Percentiles rank a stretch among this genome's conserved stretches.
These are phyloP conservation scores for Euptelea pleiosperma DNA, from an alignment of 164 flowering plant genomes.

Conservation along the genomic window DNA sequence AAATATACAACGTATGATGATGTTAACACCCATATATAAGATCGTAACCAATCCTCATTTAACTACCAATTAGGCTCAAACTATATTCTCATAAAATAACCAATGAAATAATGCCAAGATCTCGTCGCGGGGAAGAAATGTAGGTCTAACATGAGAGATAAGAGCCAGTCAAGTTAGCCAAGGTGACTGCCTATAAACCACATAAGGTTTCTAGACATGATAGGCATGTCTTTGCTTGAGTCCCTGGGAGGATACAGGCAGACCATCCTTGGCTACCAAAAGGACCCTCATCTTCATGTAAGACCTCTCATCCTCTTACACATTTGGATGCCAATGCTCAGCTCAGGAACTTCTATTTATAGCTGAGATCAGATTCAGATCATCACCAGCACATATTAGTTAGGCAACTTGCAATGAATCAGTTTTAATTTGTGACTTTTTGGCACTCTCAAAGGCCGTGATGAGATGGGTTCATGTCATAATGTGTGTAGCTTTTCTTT, in stretches of 20 bases:
- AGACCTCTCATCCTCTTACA: conserved; percentile 37
- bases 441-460: too few relatives aligned
- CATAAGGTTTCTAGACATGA: background rate
- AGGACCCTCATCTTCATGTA: conserved; percentile 44
- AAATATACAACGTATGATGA: too few relatives aligned
- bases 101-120: too few relatives aligned
- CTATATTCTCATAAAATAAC: too few relatives aligned
- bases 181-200: conserved; percentile 41
- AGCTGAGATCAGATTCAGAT: background rate
- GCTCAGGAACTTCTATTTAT: conserved; percentile 12
- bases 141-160: conserved; percentile 40
- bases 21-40: too few relatives aligned
- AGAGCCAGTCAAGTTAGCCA: conserved; percentile 48
- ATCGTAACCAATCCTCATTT: too few relatives aligned
- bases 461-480: too few relatives aligned
- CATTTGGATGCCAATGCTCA: background rate
- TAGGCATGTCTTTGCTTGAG: background rate
- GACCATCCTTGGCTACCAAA: conserved; percentile 67
- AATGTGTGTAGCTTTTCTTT: too few relatives aligned
- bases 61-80: too few relatives aligned
- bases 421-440: too few relatives aligned
- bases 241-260: conserved; percentile 30
- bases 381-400: too few relatives aligned
- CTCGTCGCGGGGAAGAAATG: conserved; percentile 4
- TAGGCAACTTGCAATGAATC: too few relatives aligned